Conservation (phyloP, 1,139 yeast genomes). For the Protomyces inouyei region DNA sequence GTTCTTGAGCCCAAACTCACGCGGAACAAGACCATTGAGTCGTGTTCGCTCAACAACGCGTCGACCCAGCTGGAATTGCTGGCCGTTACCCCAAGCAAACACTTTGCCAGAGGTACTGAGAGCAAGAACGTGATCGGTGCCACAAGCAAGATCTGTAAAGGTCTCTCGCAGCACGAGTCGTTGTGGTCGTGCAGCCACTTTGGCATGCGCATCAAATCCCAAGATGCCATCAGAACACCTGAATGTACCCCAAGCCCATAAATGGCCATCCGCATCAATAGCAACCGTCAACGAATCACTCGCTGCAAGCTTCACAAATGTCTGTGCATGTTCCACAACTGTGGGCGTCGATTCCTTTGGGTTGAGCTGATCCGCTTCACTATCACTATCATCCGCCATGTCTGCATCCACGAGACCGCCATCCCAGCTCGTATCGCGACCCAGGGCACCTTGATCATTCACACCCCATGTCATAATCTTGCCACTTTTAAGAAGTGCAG, state of each 20-base stretch:
- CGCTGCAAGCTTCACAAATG: slow-evolving; percentile 79
- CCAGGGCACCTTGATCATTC: slow-evolving; percentile 85
- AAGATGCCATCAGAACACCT: slow-evolving; percentile 80
- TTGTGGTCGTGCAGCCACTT: slow-evolving; percentile 62
- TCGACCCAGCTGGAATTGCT: slow-evolving; percentile 85
- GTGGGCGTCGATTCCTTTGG: slow-evolving; percentile 86
- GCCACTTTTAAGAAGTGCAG: slow-evolving; percentile 72
- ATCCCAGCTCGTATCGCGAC: slow-evolving; percentile 70
- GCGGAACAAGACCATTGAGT: slow-evolving; percentile 63
- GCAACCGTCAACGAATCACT: slow-evolving; percentile 87
- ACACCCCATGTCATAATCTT: slow-evolving; percentile 96
- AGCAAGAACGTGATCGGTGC: slow-evolving; percentile 86
- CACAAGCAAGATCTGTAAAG: slow-evolving; percentile 81
- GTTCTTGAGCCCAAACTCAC: slow-evolving; percentile 62
- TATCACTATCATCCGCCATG: slow-evolving; percentile 58
- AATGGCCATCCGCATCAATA: slow-evolving; percentile 72
- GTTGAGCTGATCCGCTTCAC: slow-evolving; percentile 78
- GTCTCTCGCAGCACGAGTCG: slow-evolving; percentile 59
- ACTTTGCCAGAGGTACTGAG: slow-evolving; percentile 80
- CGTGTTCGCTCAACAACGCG: slow-evolving; percentile 72
- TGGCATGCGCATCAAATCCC: slow-evolving; percentile 67
- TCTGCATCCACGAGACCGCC: slow-evolving; percentile 57
- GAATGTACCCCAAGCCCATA: slow-evolving; percentile 97
- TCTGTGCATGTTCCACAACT: slow-evolving; percentile 56
- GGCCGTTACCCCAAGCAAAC: slow-evolving; percentile 97